phyloP scores from a whole-genome alignment of 192 early-diverging fungal genomes.

The Coemansia sp. region DNA sequence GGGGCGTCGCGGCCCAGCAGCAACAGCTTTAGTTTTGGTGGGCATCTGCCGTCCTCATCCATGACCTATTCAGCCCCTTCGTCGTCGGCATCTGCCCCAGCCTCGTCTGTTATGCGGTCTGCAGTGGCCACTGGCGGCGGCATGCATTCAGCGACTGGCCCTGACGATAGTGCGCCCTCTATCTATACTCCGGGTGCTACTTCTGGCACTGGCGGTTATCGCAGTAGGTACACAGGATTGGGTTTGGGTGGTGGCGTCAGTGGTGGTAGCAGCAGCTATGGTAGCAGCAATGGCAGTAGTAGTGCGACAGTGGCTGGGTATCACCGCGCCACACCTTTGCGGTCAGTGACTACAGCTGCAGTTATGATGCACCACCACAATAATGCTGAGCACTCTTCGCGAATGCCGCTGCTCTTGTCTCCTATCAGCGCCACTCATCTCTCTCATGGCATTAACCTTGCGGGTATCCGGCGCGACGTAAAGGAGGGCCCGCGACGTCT shows the following conservation, averaged over 20 bases:
- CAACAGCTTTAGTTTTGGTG: conserved; percentile 42
- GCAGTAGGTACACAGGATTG: conserved; percentile 32
- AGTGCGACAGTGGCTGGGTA: conserved; percentile 11
- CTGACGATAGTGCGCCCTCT: conserved; percentile 9
- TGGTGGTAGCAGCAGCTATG: conserved; percentile 13
- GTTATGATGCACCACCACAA: conserved; percentile 36
- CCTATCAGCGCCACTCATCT: conserved; percentile 31
- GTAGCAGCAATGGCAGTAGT: background rate
- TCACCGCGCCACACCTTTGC: conserved; percentile 37
- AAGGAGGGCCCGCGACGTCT: conserved; percentile 51
- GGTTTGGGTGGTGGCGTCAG: conserved; percentile 42
- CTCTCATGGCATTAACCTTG: conserved; percentile 32
- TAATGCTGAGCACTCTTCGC: conserved; percentile 7
- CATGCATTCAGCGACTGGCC: background rate
- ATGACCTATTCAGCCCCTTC: background rate
- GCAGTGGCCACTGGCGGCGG: conserved; percentile 6
- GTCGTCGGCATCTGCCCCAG: conserved; percentile 46
- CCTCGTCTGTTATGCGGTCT: conserved; percentile 39
- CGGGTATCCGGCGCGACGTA: conserved; percentile 41
- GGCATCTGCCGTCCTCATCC: background rate
- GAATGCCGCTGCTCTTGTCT: conserved; percentile 51
- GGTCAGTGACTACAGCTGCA: conserved; percentile 41
- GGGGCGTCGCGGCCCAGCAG: conserved; percentile 41
- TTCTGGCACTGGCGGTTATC: conserved; percentile 6
- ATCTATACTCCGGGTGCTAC: background rate